Base-by-base conservation (phyloP, 2,329 filamentous ascomycete genomes). In the Ophiostoma populinum region DNA sequence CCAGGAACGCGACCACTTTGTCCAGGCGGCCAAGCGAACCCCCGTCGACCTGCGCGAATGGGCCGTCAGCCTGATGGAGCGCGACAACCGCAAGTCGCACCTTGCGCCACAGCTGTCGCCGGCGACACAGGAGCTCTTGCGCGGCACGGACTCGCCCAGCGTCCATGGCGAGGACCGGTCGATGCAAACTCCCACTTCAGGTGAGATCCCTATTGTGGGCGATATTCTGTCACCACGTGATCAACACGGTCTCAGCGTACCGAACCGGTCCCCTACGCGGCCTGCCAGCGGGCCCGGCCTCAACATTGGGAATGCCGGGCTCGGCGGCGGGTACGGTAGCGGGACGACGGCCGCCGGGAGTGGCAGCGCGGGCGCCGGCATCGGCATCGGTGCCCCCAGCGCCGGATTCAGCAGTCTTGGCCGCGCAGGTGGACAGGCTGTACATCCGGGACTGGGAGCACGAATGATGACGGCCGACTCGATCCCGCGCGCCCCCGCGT, bases 11-110 rank as follows among this genome's bases (percentile, higher is more conserved):
- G 90, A 98, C 51, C 75, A 85, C 4, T 98, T 98, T 56, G 73
- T 98, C 15, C 85, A 93, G 57, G 90, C 90, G 35, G 90, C 90
- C 32, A 95, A 95, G 62, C 74, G 87, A 46, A 98, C 90, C 1
- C 90, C 90, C 1, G 90, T 98, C 34, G 80, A 98, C 53, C 67
- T 98, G 22, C 74, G 80, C 54, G 81, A 85, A 43, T 98, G 90
- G 90, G 87, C 90, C 16, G 74, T 92, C 32, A 76, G 81, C 48
- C 71, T 95, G 64, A 87, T 95, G 72, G 86, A 94, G 53, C 75
- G 78, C 47, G 81, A 94, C 55, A 93, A 94, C 56, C 81, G 90
- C 52, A 93, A 92, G 56, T 93, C 86, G 19, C 87, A 94, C 53
- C 68, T 94, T 24, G 80, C 76, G 12, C 83, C 85, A 22, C 76